These are phyloP conservation scores for Curvularia eragrostidis DNA, from an alignment of 2,329 filamentous ascomycete genomes.

Conservation along the genomic window DNA sequence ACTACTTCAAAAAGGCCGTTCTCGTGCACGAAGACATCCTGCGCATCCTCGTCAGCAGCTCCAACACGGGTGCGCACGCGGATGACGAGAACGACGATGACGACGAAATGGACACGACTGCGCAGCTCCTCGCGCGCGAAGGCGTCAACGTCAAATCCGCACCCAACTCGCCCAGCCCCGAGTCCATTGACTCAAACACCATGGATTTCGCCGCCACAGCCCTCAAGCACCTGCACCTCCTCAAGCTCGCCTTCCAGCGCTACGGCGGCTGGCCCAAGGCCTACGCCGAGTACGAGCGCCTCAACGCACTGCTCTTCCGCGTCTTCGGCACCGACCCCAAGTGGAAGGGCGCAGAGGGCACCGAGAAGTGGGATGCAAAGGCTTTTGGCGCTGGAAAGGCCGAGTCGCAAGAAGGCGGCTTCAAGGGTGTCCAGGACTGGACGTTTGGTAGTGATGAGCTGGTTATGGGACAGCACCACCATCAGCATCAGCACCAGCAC, in stretches of 20 bases:
- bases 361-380: conserved; percentile 59
- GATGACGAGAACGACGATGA: conserved; percentile 47
- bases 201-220: conserved; percentile 36
- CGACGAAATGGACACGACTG: conserved; percentile 46
- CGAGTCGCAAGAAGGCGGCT: conserved; percentile 49
- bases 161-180: conserved; percentile 1
- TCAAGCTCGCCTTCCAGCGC: conserved; percentile 53
- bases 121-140: conserved; percentile 46
- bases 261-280: conserved; percentile 57
- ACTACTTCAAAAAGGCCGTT: conserved; percentile 51
- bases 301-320: conserved; percentile 56
- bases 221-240: conserved; percentile 47
- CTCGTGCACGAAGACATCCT: conserved; percentile 44
- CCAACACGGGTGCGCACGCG: conserved; percentile 15
- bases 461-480: not conserved
- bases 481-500: not conserved
- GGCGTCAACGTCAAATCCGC: conserved; percentile 39
- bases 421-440: conserved; percentile 44
- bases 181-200: conserved; percentile 2
- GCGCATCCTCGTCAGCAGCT: conserved; percentile 38
- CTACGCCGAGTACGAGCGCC: conserved; percentile 56
- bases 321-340: conserved; percentile 46
- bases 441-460: conserved; percentile 34
- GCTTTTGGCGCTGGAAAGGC: conserved; percentile 57
- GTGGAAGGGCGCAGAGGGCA: conserved; percentile 53